Evolutionary conservation across 176 grass and related monocot genomes (phyloP).

Genomic region (Hsuehochloa calcarea): DNA sequence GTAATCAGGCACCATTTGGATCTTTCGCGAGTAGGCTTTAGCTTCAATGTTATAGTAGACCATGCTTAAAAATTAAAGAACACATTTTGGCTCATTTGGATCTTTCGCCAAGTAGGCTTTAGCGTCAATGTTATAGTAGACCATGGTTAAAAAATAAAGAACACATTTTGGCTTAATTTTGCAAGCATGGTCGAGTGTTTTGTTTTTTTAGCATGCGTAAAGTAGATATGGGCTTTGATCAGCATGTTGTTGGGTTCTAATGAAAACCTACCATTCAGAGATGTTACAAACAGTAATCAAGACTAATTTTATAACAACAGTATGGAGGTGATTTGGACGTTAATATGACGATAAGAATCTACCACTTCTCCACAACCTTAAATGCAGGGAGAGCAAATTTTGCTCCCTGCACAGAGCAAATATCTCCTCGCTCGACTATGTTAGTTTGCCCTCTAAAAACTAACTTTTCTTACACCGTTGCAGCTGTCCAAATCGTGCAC

Average conservation of each 20-base stretch:
- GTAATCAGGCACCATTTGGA: not conserved
- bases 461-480: not conserved
- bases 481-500: not conserved
- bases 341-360: not conserved
- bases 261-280: not conserved
- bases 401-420: not conserved
- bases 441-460: not conserved
- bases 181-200: not conserved
- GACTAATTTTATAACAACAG: not conserved
- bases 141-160: not conserved
- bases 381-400: not conserved
- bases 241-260: not conserved
- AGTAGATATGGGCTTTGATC: not conserved
- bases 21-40: not conserved
- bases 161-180: not conserved
- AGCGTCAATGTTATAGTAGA: not conserved
- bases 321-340: not conserved
- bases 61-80: not conserved
- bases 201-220: not conserved
- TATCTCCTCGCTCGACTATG: not conserved
- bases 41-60: not conserved
- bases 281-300: not conserved
- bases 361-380: not conserved
- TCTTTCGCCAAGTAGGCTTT: not conserved
- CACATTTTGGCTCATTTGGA: not conserved